These are phyloP conservation scores for Mortierella sp. DNA, from an alignment of 371 early-diverging fungal species.

Conservation along the genomic window DNA sequence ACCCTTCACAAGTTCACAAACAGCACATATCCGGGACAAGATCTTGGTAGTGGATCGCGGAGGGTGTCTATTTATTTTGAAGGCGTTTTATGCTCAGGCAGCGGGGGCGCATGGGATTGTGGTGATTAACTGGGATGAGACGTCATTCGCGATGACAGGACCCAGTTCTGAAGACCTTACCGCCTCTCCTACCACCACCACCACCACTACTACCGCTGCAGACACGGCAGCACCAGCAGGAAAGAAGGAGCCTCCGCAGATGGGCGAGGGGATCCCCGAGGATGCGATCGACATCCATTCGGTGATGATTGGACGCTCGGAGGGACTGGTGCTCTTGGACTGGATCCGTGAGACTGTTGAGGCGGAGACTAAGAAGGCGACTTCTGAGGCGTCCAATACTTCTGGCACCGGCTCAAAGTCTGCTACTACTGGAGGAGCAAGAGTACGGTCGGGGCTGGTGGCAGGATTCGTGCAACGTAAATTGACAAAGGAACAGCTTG, in stretches of 20 bases:
- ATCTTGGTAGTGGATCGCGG: conserved; percentile 66
- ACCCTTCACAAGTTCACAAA: conserved; percentile 43
- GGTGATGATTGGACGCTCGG: conserved; percentile 38
- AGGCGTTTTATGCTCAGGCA: conserved; percentile 63
- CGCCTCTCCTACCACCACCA: not conserved
- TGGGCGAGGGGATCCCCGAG: conserved; percentile 42
- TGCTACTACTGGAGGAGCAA: not conserved
- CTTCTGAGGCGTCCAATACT: not conserved
- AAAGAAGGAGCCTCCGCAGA: not conserved
- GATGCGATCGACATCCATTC: conserved; percentile 49
- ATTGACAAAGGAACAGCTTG: conserved; percentile 33
- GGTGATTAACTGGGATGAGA: conserved; percentile 57
- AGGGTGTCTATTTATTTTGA: conserved; percentile 63
- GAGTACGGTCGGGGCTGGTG: not conserved
- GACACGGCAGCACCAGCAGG: not conserved
- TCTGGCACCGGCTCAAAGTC: not conserved
- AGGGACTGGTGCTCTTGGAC: conserved; percentile 28
- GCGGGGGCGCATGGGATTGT: conserved; percentile 62
- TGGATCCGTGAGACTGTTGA: conserved; percentile 37
- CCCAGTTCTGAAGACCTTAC: not conserved
- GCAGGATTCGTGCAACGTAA: conserved; percentile 43
- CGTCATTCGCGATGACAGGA: conserved; percentile 40
- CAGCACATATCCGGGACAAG: conserved; percentile 40
- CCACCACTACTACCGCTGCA: not conserved
- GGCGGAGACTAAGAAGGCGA: not conserved